Conservation (phyloP, 441 rosid genomes). For the Populus tomentosa region DNA sequence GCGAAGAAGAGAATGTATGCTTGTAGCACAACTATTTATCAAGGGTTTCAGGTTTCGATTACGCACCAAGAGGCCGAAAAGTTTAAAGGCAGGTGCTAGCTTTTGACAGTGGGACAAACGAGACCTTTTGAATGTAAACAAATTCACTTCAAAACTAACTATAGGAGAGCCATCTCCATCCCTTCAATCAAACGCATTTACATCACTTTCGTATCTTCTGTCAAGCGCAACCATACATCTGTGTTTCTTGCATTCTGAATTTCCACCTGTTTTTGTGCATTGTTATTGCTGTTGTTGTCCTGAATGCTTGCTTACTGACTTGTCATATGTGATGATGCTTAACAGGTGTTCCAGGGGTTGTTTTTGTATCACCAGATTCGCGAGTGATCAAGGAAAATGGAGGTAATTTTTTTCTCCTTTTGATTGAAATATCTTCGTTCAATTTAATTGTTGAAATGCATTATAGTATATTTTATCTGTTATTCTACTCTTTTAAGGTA, state of each 20-base stretch:
- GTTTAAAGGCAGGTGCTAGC: conserved; percentile 41
- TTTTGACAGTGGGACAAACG: too few species aligned
- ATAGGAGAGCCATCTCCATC: too few species aligned
- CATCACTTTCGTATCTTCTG: not conserved
- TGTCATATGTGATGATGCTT: not conserved
- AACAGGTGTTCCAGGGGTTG: conserved; percentile 77
- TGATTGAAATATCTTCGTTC: not conserved
- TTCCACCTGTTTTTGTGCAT: not conserved
- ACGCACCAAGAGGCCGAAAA: conserved; percentile 78
- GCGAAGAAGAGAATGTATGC: conserved; percentile 81
- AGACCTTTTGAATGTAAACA: too few species aligned
- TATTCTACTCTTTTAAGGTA: not conserved
- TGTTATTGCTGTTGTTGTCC: not conserved
- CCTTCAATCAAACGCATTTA: too few species aligned
- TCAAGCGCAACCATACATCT: not conserved
- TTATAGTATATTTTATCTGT: not conserved
- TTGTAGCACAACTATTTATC: conserved; percentile 88
- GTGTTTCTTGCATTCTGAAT: not conserved
- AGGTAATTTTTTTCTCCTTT: conserved; percentile 41
- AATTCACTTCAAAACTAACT: too few species aligned
- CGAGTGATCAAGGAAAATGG: conserved; percentile 85
- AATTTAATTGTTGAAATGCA: not conserved
- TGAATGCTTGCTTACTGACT: conserved; percentile 15
- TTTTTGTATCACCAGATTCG: conserved; percentile 85
- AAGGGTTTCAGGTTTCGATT: conserved; percentile 92